phyloP scores from a whole-genome alignment of 257 asterid genomes.

The Solanum tarijense region DNA sequence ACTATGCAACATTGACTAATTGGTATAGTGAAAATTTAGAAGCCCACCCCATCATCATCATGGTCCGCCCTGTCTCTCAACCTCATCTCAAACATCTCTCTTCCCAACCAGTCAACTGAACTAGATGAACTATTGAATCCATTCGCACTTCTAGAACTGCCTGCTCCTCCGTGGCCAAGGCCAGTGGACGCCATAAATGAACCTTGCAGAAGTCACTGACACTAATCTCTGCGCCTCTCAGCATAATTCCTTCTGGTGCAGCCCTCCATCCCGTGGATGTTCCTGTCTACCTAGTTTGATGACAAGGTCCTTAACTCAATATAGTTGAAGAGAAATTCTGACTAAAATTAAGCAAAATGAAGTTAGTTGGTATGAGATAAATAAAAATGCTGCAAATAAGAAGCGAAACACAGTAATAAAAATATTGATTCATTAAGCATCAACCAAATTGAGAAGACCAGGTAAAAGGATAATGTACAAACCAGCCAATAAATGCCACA shows the following conservation, averaged over 20 bases:
- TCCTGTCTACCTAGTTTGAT: conserved; percentile 29
- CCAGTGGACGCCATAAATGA: conserved; percentile 31
- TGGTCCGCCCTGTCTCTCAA: conserved; percentile 71
- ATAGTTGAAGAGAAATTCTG: neutral
- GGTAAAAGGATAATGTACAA: neutral
- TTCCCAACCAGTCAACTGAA: conserved; percentile 96
- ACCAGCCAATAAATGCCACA: neutral
- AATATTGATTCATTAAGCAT: neutral
- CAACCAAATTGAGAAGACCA: neutral
- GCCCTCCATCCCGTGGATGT: conserved; percentile 28
- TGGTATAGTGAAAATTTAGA: neutral
- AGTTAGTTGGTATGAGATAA: neutral
- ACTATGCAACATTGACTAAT: neutral
- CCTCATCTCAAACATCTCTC: conserved; percentile 91
- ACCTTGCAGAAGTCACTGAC: neutral
- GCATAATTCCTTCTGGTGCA: conserved; percentile 10
- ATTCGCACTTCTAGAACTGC: conserved; percentile 36
- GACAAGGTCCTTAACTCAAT: conserved; percentile 4
- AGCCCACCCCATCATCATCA: conserved; percentile 74
- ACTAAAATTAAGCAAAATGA: neutral
- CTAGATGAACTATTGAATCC: conserved; percentile 69
- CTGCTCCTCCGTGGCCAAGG: conserved; percentile 36
- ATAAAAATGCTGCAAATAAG: neutral
- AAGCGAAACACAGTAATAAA: neutral
- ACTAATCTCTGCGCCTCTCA: conserved; percentile 9